Percentiles rank a stretch among this genome's conserved stretches.
Evolutionary conservation across 2,329 filamentous ascomycete genomes (phyloP).

Genomic region (Raffaelea arxii): DNA sequence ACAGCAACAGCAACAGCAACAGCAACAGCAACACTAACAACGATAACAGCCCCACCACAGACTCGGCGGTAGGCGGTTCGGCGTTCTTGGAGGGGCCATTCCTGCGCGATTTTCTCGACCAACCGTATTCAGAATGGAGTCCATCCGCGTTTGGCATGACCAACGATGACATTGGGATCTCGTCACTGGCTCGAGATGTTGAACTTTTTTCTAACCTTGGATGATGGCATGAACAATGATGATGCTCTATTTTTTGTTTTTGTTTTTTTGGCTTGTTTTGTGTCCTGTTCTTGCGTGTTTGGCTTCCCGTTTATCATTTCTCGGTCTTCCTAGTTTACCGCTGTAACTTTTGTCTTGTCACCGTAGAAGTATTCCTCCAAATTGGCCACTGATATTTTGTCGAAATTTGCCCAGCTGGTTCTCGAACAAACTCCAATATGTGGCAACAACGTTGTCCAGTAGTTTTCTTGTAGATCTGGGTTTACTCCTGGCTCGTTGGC

Average conservation of each 20-base stretch:
- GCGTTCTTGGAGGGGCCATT: neutral
- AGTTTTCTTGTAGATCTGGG: slow-evolving; percentile 18
- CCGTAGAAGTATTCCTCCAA: slow-evolving; percentile 2
- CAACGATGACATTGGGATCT: slow-evolving; percentile 2
- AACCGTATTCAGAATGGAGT: neutral
- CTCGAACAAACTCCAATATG: slow-evolving; percentile 20
- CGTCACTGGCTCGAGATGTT: slow-evolving; percentile 1
- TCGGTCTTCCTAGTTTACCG: neutral
- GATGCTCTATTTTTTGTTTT: neutral
- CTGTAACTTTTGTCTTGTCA: neutral
- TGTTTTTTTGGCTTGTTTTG: neutral
- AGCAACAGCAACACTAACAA: too few species aligned
- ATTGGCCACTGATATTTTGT: slow-evolving; percentile 7
- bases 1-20: too few species aligned
- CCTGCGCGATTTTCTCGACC: neutral
- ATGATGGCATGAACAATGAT: too few species aligned
- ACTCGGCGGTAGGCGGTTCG: too few species aligned
- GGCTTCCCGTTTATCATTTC: too few species aligned
- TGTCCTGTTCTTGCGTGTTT: too few species aligned
- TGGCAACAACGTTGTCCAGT: slow-evolving; percentile 20
- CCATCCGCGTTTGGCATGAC: slow-evolving; percentile 1
- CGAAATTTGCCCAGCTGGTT: slow-evolving; percentile 19
- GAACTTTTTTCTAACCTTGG: neutral
- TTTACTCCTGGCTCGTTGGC: slow-evolving; percentile 23
- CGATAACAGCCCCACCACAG: too few species aligned